phyloP scores from a whole-genome alignment of 805 yeast species.

The Nakazawaea populi region DNA sequence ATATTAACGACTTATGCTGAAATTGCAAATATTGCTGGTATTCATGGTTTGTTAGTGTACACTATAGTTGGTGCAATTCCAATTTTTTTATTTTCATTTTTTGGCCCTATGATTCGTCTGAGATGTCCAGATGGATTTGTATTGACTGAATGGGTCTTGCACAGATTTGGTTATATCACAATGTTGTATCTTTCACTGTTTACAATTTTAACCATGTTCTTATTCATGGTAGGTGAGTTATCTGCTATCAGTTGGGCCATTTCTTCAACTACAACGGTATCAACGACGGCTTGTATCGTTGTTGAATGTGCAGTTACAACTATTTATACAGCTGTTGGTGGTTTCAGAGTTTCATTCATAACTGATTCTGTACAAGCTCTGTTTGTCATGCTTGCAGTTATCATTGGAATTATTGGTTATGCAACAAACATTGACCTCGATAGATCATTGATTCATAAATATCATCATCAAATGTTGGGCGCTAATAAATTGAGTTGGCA shows the following conservation, averaged over 20 bases:
- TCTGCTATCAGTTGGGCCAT: constrained; percentile 76
- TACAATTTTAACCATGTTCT: constrained; percentile 77
- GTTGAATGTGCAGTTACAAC: constrained; percentile 85
- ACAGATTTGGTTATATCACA: constrained; percentile 67
- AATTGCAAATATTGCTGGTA: constrained; percentile 79
- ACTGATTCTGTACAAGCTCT: constrained; percentile 86
- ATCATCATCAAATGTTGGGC: constrained; percentile 57
- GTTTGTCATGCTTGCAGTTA: constrained; percentile 57
- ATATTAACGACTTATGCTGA: constrained; percentile 80
- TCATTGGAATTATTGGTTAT: constrained; percentile 74
- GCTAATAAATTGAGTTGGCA: constrained; percentile 83
- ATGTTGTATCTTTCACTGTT: constrained; percentile 74
- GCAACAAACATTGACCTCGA: constrained; percentile 64
- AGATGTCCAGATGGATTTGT: constrained; percentile 88
- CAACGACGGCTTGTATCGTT: constrained; percentile 75
- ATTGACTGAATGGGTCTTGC: constrained; percentile 90
- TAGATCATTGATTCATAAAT: constrained; percentile 53
- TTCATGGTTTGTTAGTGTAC: constrained; percentile 83
- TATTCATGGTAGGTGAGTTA: constrained; percentile 84
- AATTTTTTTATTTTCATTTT: constrained; percentile 70
- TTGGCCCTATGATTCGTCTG: constrained; percentile 76
- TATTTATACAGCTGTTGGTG: constrained; percentile 82
- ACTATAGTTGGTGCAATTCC: constrained; percentile 79
- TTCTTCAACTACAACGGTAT: constrained; percentile 68
- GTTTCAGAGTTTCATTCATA: constrained; percentile 80